Evolutionary conservation across 2,329 filamentous ascomycete species (phyloP).

Genomic region (Gnomoniopsis sp.): DNA sequence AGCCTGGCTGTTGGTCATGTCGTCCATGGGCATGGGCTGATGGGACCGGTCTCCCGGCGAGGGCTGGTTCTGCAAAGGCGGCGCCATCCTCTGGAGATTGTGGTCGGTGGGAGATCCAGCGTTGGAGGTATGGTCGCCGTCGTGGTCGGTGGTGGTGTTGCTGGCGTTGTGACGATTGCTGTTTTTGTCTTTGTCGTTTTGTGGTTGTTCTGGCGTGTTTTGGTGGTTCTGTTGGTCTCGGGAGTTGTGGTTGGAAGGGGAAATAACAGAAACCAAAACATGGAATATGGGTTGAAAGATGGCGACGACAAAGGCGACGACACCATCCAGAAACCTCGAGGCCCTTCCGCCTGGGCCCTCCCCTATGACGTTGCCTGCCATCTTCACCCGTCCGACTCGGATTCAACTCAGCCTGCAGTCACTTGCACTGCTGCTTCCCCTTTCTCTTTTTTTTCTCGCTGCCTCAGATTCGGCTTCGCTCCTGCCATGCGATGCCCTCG

Average conservation of each 20-base stretch:
- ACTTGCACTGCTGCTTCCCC: neutral
- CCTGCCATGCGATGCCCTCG: neutral
- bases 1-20: neutral
- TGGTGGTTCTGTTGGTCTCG: neutral
- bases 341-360: constrained; percentile 10
- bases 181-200: neutral
- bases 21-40: neutral
- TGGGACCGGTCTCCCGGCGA: neutral
- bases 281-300: constrained; percentile 13
- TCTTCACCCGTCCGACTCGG: neutral
- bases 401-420: constrained; percentile 4
- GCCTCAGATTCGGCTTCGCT: neutral
- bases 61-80: constrained; percentile 5
- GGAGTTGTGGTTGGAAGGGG: constrained; percentile 4
- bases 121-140: constrained; percentile 1
- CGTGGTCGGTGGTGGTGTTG: neutral
- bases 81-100: neutral
- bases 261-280: constrained; percentile 8
- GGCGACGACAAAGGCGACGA: constrained; percentile 15
- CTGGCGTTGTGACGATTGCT: neutral
- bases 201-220: neutral
- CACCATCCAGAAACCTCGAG: constrained; percentile 9
- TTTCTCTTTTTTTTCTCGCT: too few relatives aligned
- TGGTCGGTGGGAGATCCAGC: neutral
- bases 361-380: constrained; percentile 7